phyloP scores from a whole-genome alignment of 106 monocot species.

The Dendrobium chrysotoxum region DNA sequence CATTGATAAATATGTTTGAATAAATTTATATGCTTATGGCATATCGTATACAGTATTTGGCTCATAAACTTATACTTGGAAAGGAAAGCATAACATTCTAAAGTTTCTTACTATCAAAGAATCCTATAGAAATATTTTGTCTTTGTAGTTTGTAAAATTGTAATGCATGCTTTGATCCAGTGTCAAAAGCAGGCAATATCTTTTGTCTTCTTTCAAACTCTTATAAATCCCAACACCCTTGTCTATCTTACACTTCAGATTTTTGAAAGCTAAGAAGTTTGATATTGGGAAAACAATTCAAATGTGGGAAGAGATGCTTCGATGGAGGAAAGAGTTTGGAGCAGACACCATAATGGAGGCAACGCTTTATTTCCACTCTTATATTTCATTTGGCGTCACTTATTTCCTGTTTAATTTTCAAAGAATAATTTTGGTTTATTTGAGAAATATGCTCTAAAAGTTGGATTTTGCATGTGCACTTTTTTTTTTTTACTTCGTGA shows the following conservation, averaged over 20 bases:
- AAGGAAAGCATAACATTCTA: neutral
- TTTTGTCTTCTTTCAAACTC: neutral
- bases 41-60: neutral
- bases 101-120: neutral
- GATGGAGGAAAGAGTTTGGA: slow-evolving; percentile 35
- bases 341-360: slow-evolving; percentile 32
- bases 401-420: neutral
- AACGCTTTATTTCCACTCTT: neutral
- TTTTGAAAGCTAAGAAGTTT: slow-evolving; percentile 42
- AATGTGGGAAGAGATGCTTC: slow-evolving; percentile 46
- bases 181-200: neutral
- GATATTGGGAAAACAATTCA: slow-evolving; percentile 34
- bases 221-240: neutral
- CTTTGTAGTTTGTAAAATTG: neutral
- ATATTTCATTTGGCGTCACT: neutral
- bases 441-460: neutral
- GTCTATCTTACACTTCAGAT: slow-evolving; percentile 18
- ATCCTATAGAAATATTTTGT: neutral
- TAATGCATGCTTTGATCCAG: neutral
- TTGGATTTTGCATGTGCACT: neutral
- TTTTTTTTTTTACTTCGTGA: neutral
- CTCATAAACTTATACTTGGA: neutral
- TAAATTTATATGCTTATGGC: neutral
- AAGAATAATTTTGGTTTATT: neutral
- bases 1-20: neutral